These are phyloP conservation scores for Penicillium fimorum DNA, from an alignment of 495 filamentous ascomycete genomes.

Conservation along the genomic window DNA sequence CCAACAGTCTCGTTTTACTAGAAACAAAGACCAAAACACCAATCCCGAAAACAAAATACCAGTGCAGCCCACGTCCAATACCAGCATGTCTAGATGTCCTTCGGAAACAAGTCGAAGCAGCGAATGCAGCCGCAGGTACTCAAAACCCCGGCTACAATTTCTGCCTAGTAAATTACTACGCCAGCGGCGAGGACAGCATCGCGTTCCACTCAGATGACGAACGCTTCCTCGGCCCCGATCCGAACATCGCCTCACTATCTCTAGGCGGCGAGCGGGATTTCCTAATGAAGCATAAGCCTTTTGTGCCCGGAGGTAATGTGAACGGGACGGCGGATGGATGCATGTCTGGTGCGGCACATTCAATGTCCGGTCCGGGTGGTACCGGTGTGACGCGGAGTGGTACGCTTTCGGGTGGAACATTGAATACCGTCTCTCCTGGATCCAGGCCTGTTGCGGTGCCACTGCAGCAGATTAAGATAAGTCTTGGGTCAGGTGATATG, in stretches of 20 bases:
- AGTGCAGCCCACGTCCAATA: conserved; percentile 60
- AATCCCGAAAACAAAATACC: conserved; percentile 48
- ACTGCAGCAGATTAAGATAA: conserved; percentile 54
- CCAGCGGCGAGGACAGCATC: conserved; percentile 66
- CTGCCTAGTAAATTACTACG: conserved; percentile 75
- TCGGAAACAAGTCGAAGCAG: conserved; percentile 52
- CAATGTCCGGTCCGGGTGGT: conserved; percentile 1
- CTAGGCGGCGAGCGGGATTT: conserved; percentile 67
- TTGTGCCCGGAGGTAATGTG: conserved; percentile 1
- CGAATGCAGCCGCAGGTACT: conserved; percentile 27
- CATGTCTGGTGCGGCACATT: not conserved
- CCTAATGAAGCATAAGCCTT: conserved; percentile 66
- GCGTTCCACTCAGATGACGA: conserved; percentile 76
- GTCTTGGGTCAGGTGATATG: conserved; percentile 66
- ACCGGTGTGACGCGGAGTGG: not conserved
- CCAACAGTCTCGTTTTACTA: conserved; percentile 38
- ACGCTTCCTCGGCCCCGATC: conserved; percentile 63
- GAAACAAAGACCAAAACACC: conserved; percentile 28
- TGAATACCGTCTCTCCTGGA: not conserved
- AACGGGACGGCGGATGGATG: not conserved
- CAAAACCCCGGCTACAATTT: conserved; percentile 62
- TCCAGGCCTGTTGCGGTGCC: not conserved
- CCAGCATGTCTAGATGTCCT: conserved; percentile 63
- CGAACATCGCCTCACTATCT: conserved; percentile 69
- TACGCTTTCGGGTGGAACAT: not conserved